A percentile compares a stretch with the other conserved stretches of the same genome.
phyloP scores from a whole-genome alignment of 2,329 filamentous ascomycete species.

The Tolypocladium inflatum region DNA sequence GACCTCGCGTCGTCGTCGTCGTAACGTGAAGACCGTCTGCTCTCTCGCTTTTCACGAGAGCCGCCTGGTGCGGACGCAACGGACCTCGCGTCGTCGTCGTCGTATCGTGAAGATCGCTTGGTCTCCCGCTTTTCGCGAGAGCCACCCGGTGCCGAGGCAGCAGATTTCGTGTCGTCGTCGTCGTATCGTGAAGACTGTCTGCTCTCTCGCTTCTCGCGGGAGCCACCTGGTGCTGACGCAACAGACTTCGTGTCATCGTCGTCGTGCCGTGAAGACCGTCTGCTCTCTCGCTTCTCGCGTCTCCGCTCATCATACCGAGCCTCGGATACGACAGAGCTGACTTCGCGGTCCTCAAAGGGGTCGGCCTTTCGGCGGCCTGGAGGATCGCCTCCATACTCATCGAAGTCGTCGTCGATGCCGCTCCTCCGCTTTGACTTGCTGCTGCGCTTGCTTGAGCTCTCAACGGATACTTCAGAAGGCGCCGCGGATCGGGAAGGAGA shows the following conservation, averaged over 20 bases:
- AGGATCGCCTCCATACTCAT: slow-evolving; percentile 23
- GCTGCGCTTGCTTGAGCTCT: slow-evolving; percentile 27
- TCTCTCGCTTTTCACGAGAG: slow-evolving; percentile 20
- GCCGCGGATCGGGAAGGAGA: slow-evolving; percentile 21
- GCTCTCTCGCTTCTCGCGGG: slow-evolving; percentile 6
- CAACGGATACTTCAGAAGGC: slow-evolving; percentile 26
- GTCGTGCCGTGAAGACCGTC: slow-evolving; percentile 16
- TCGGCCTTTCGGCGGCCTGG: slow-evolving; percentile 26
- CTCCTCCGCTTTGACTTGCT: slow-evolving; percentile 29
- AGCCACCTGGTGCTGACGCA: slow-evolving; percentile 6
- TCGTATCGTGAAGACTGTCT: slow-evolving; percentile 24
- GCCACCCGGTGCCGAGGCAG: background rate
- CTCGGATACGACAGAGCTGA: slow-evolving; percentile 40
- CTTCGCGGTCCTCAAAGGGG: slow-evolving; percentile 35
- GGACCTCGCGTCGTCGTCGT: slow-evolving; percentile 39
- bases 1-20: slow-evolving; percentile 35
- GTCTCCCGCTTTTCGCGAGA: slow-evolving; percentile 20
- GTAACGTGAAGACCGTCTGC: slow-evolving; percentile 16
- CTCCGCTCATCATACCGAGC: slow-evolving; percentile 22
- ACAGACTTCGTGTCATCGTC: slow-evolving; percentile 39
- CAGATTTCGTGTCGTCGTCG: slow-evolving; percentile 18
- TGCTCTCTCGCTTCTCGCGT: slow-evolving; percentile 20
- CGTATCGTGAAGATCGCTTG: slow-evolving; percentile 12
- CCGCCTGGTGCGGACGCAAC: slow-evolving; percentile 13
- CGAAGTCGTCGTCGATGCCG: slow-evolving; percentile 24